Base-by-base conservation (phyloP, 805 yeast species). In the Hanseniaspora jakobsenii region DNA sequence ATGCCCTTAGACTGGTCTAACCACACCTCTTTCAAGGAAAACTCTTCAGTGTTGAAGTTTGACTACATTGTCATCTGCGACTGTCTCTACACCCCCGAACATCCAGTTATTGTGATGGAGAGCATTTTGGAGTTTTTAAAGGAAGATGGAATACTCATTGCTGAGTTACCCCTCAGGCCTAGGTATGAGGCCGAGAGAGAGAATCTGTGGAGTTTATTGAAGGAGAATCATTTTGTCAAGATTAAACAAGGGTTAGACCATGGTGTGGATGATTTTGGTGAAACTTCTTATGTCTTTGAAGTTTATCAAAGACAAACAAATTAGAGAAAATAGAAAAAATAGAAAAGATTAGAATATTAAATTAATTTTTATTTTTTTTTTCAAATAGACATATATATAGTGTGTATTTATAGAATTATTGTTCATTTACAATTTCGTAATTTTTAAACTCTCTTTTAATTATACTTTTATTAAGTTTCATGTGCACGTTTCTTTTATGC, bases 241-340 rank as follows among this genome's bases (percentile, higher is more conserved):
- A 49, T 55, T 0, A 59, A 60, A 5, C 62, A 65, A 32, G 69
- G 62, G 9, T 53, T 59, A 3, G 85, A 81, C 48, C 61, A 67
- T 3, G 96, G 95, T 0, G 64, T 62, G 45, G 98, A 89, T 56
- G 96, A 87, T 57, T 87, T 85, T 66, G 96, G 96, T 0, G 69
- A 67, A 24, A 77, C 77, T 44, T 57, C 66, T 21, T 87, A 77
- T 54, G 36, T 42, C 16, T 42, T 35, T 21, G 36, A 42, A 29
- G 16, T n/a, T 28, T 42, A 22, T 28, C n/a, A n/a, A n/a, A n/a
- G n/a, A n/a, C 17, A 29, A 38, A 38, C 28, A 22, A n/a, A 31
- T 6, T 10, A 12, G 9, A 24, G 28, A 12, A n/a, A 29, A 29
- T 13, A 16, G 21, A 17, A 32, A 17, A 12, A 17, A 32, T 17